Evolutionary conservation across 768 basidiomycete genomes (phyloP).

Genomic region (Hypholoma sublateritium): DNA sequence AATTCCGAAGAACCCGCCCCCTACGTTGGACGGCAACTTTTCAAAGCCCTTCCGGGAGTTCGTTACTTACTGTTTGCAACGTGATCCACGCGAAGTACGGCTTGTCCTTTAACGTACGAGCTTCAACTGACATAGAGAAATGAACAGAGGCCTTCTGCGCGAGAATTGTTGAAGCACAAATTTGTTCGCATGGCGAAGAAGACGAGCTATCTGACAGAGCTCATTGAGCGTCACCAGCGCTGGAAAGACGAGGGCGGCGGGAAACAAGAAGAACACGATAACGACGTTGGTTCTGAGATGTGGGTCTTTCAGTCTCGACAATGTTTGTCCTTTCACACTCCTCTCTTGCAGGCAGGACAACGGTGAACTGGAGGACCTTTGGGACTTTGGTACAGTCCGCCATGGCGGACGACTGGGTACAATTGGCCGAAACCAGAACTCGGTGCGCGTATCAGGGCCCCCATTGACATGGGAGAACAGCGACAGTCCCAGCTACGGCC

Average conservation of each 20-base stretch:
- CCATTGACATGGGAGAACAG: slow-evolving; percentile 83
- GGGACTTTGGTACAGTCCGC: slow-evolving; percentile 98
- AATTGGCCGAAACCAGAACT: slow-evolving; percentile 63
- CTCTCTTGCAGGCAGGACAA: slow-evolving; percentile 41
- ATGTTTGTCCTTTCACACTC: background rate
- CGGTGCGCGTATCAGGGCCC: slow-evolving; percentile 60
- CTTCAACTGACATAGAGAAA: background rate
- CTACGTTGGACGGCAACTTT: slow-evolving; percentile 86
- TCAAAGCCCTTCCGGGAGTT: slow-evolving; percentile 94
- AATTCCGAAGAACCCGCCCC: slow-evolving; percentile 97
- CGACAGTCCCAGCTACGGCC: slow-evolving; percentile 41
- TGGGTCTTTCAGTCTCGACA: slow-evolving; percentile 35
- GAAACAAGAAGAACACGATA: slow-evolving; percentile 68
- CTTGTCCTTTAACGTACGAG: background rate
- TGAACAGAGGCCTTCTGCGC: slow-evolving; percentile 87
- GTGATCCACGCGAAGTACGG: slow-evolving; percentile 89
- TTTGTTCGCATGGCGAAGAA: slow-evolving; percentile 96
- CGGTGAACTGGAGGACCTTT: slow-evolving; percentile 78
- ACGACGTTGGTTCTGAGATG: slow-evolving; percentile 61
- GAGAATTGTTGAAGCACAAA: slow-evolving; percentile 93
- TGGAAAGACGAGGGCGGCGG: slow-evolving; percentile 92
- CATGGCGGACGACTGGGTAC: slow-evolving; percentile 62
- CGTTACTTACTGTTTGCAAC: slow-evolving; percentile 87
- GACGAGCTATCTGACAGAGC: slow-evolving; percentile 89
- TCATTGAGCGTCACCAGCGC: slow-evolving; percentile 91